Base-by-base conservation (phyloP, 129 eudicot species). In the Ambrosia artemisiifolia region DNA sequence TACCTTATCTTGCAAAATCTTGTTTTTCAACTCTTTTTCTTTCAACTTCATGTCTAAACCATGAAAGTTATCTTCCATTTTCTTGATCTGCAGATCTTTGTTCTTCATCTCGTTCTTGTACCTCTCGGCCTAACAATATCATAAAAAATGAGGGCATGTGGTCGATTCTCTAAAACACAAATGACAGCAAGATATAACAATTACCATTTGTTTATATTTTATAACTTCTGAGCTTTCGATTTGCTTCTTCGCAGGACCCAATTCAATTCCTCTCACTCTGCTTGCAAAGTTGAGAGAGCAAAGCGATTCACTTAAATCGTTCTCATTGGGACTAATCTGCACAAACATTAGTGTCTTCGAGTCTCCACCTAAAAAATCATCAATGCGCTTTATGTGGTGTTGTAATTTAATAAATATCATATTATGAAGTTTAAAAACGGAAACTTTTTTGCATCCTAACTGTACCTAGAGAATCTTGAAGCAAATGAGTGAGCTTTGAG, bases 211-310 rank as follows among this genome's bases (percentile, higher is more conserved):
- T 76, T 84, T 94, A 86, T 86, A 90, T 79, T 78, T 90, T 24
- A 85, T 34, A 32, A 87, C 84, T 77, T 94, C 98, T 0, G 91
- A 56, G 79, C 84, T 94, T 78, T 90, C 95, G 18, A 87, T 30
- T 81, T 94, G 98, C 84, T 88, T 94, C 85, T 84, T 94, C 56
- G 96, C 98, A 57, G 98, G 98, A 77, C 98, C 98, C 82, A 94
- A 86, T 78, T 94, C 98, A 68, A 94, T 83, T 69, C 98, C 98
- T 73, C 96, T 84, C 78, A 90, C 98, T 78, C 98, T 78, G 68
- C 96, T 94, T 53, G 98, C 98, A 84, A 94, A 94, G 83, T 94
- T 94, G 3, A 94, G 83, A 7, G 98, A 94, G 87, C 98, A 94
- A 81, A 94, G 92, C n/a, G 96, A 85, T 82, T 94, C 98, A 49